phyloP scores from a whole-genome alignment of 805 yeast species.

The Huiozyma sinensis region DNA sequence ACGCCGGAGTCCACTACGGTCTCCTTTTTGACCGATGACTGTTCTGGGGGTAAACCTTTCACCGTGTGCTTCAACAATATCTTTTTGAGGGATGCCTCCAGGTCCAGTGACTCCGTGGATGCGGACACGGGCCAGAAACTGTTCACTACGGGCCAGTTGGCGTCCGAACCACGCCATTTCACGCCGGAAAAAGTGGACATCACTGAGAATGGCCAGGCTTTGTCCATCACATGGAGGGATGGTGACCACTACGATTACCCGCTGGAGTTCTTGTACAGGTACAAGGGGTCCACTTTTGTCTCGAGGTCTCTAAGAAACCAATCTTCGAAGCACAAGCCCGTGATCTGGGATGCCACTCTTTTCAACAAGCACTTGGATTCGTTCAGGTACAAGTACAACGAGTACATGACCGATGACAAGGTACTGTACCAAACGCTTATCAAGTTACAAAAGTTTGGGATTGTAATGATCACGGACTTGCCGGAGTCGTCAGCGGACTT shows the following conservation, averaged over 20 bases:
- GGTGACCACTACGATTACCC: slow-evolving; percentile 37
- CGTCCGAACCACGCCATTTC: slow-evolving; percentile 21
- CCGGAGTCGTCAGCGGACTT: slow-evolving; percentile 31
- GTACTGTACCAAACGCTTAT: slow-evolving; percentile 32
- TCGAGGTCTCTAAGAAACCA: slow-evolving; percentile 20
- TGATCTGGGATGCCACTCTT: slow-evolving; percentile 33
- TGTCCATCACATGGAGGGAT: slow-evolving; percentile 40
- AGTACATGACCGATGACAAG: slow-evolving; percentile 30
- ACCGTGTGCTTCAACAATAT: slow-evolving; percentile 36
- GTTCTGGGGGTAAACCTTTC: slow-evolving; percentile 6
- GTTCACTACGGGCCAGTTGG: slow-evolving; percentile 49
- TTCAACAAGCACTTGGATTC: slow-evolving; percentile 17
- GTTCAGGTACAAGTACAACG: slow-evolving; percentile 28
- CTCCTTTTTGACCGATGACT: slow-evolving; percentile 12
- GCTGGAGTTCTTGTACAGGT: slow-evolving; percentile 35
- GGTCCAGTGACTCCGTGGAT: slow-evolving; percentile 37
- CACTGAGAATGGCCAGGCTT: slow-evolving; percentile 20
- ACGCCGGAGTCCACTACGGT: slow-evolving; percentile 13
- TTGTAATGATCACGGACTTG: slow-evolving; percentile 42
- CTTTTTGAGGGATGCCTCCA: slow-evolving; percentile 61
- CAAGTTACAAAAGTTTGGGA: slow-evolving; percentile 45
- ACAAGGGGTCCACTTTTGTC: slow-evolving; percentile 30
- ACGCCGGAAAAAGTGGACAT: slow-evolving; percentile 30
- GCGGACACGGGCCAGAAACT: slow-evolving; percentile 40
- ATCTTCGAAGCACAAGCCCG: slow-evolving; percentile 24